These are phyloP conservation scores for Dittrichia graveolens DNA, from an alignment of 129 eudicot species.

Conservation along the genomic window DNA sequence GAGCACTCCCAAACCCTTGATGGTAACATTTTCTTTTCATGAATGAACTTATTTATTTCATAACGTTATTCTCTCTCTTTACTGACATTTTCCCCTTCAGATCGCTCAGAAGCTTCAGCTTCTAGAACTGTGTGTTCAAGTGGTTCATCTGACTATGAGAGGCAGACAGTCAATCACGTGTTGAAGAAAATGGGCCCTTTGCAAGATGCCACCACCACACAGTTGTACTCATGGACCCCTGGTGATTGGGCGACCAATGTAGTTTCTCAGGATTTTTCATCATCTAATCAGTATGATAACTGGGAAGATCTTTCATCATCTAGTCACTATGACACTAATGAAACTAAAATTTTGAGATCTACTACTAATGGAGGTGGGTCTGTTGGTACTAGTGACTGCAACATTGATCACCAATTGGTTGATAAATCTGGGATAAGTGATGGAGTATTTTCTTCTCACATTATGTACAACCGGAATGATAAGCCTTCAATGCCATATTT, in stretches of 20 bases:
- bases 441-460: conserved; percentile 29
- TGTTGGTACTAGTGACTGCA: conserved; percentile 37
- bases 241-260: conserved; percentile 35
- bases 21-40: conserved; percentile 13
- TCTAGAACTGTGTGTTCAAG: conserved; percentile 45
- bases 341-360: conserved; percentile 23
- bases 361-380: conserved; percentile 11
- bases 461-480: conserved; percentile 22
- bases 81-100: conserved; percentile 34
- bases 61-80: conserved; percentile 12
- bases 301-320: conserved; percentile 37
- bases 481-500: conserved; percentile 24
- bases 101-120: conserved; percentile 53
- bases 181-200: conserved; percentile 38
- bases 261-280: conserved; percentile 32
- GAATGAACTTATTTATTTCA: conserved; percentile 18
- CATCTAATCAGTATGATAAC: conserved; percentile 34
- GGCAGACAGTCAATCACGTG: conserved; percentile 37
- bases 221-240: conserved; percentile 30
- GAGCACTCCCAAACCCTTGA: conserved; percentile 12
- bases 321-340: conserved; percentile 32
- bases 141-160: conserved; percentile 54
- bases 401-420: conserved; percentile 25
- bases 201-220: conserved; percentile 43
- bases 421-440: conserved; percentile 31